A percentile compares a stretch with the other conserved stretches of the same genome.
These are phyloP conservation scores for Lachancea kluyveri DNA, from an alignment of 805 yeast genomes.

Conservation along the genomic window DNA sequence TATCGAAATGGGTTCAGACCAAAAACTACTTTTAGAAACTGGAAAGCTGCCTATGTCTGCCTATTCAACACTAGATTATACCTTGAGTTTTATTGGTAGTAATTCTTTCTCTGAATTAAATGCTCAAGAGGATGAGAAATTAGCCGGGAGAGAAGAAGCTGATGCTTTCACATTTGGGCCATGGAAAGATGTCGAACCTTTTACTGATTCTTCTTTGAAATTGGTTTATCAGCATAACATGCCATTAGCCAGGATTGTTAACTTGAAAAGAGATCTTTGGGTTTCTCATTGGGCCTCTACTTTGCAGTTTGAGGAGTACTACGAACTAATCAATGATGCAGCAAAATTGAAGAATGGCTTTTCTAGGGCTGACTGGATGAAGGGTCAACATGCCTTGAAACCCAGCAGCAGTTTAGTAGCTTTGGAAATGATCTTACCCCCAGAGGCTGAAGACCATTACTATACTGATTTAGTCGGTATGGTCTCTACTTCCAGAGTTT, in stretches of 20 bases:
- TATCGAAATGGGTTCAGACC: constrained; percentile 54
- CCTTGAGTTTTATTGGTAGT: constrained; percentile 33
- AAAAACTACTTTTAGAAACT: constrained; percentile 49
- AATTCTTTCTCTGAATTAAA: constrained; percentile 15
- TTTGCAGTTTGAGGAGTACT: constrained; percentile 75
- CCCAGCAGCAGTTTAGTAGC: constrained; percentile 56
- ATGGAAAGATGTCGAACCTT: constrained; percentile 39
- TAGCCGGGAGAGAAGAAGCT: constrained; percentile 36
- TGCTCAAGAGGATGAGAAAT: constrained; percentile 19
- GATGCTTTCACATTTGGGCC: constrained; percentile 52
- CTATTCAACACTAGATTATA: constrained; percentile 54
- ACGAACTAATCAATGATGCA: constrained; percentile 71
- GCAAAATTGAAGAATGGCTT: constrained; percentile 67
- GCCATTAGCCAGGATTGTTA: constrained; percentile 58
- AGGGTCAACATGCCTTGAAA: constrained; percentile 42
- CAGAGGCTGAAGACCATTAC: constrained; percentile 57
- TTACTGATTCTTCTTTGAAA: constrained; percentile 41
- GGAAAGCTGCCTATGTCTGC: constrained; percentile 53
- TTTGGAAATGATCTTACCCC: constrained; percentile 50
- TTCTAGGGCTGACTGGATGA: constrained; percentile 73
- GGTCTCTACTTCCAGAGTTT: constrained; percentile 65
- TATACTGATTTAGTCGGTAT: constrained; percentile 89
- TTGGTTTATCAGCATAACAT: constrained; percentile 56
- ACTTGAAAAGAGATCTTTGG: constrained; percentile 74
- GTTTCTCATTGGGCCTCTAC: constrained; percentile 77